Conservation (phyloP, 331 rosid genomes). For the Pyrus hybrid region DNA sequence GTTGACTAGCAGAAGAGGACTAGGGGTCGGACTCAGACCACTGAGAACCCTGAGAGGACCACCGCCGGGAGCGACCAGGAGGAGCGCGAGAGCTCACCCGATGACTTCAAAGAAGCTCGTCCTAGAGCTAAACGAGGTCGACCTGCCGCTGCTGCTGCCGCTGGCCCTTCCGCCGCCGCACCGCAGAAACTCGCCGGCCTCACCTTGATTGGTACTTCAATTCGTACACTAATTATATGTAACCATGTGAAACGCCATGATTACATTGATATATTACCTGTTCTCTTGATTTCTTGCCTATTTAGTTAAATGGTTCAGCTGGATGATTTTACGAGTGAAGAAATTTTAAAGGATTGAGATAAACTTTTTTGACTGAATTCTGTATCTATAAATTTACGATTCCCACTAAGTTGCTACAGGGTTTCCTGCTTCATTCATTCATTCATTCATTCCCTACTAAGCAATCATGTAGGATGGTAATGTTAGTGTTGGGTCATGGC, state of each 20-base stretch:
- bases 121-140: slow-evolving; percentile 62
- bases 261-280: neutral
- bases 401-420: neutral
- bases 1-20: slow-evolving; percentile 53
- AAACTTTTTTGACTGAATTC: neutral
- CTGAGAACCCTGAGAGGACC: slow-evolving; percentile 27
- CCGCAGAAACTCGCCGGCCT: slow-evolving; percentile 25
- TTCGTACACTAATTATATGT: neutral
- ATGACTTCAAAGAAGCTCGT: slow-evolving; percentile 51
- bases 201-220: slow-evolving; percentile 55
- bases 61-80: slow-evolving; percentile 42
- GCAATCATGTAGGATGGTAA: neutral
- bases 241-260: neutral
- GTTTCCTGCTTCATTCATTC: neutral
- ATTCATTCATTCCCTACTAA: neutral
- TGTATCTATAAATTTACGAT: neutral
- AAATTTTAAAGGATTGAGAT: neutral
- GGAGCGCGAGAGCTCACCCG: slow-evolving; percentile 75
- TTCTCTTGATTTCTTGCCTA: neutral
- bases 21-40: slow-evolving; percentile 39
- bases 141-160: slow-evolving; percentile 18
- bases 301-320: neutral
- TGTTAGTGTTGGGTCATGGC: neutral
- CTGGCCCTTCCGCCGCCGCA: slow-evolving; percentile 33
- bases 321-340: neutral